Base-by-base conservation (phyloP, 176 grass and related monocot genomes). In the Lolium perenne region DNA sequence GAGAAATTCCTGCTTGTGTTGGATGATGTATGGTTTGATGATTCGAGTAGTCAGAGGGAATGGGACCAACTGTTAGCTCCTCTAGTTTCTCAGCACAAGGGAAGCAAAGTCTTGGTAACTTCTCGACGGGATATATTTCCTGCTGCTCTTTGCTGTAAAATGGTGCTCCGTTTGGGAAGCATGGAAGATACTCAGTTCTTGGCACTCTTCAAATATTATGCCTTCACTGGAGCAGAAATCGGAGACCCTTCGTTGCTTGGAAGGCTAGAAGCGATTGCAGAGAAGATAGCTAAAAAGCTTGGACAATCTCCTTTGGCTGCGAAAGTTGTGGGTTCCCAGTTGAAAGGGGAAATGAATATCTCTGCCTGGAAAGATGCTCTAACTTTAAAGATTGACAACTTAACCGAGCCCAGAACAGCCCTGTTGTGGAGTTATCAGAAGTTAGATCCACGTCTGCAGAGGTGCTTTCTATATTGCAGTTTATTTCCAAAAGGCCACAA, bases 271-370 rank as follows among this genome's bases (percentile, higher is more conserved):
- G 12, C 23, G 8, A 46, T 6, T 29, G 14, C 62, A 2, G 20
- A 46, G 1, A 32, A 67, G 48, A 46, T 76, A 3, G 48, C 71
- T 49, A 67, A 35, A 29, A 58, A 7, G 15, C 79, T 88, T 66
- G 71, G 61, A 11, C 14, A 17, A 56, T 83, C 71, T 48, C 86
- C 86, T 18, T 59, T 88, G 22, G 80, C 62, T 35, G 86, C 86
- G 12, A 77, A 38, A 59, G 50, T 56, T 56, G 10, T 88, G 0
- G 80, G 86, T 18, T 55, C 35, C 17, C 72, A 58, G 3, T 25
- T 88, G 53, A 68, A 82, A 8, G 79, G 2, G 11, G 65, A 23
- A 50, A 71, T 10, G 0, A 3, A 79, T 43, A 16, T 71, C 0
- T 0, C 11, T 6, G 0, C 4, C 48, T 89, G 87, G 80, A 74